Evolutionary conservation across 2,329 filamentous ascomycete species (phyloP).

Genomic region (Trichoderma citrinoviride): DNA sequence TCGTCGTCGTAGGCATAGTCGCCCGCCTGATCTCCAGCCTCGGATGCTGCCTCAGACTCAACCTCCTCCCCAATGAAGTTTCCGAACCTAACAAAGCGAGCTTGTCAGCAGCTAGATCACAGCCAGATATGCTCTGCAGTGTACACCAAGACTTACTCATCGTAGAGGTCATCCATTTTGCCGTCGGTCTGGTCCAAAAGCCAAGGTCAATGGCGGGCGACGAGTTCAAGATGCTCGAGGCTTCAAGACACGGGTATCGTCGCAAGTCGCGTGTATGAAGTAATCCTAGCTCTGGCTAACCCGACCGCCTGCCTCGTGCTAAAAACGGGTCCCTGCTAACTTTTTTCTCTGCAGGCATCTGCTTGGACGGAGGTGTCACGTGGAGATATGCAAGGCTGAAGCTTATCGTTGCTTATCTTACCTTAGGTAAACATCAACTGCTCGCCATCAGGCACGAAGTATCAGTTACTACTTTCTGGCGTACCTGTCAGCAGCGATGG

Average conservation of each 20-base stretch:
- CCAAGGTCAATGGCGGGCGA: conserved; percentile 27
- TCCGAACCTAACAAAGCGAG: conserved; percentile 70
- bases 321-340: conserved; percentile 20
- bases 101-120: not conserved
- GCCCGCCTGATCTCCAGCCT: conserved; percentile 68
- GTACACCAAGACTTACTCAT: conserved; percentile 62
- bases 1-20: conserved; percentile 83
- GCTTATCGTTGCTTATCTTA: conserved; percentile 15
- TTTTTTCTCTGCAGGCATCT: conserved; percentile 24
- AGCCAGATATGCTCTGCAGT: not conserved
- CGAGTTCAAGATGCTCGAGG: conserved; percentile 11
- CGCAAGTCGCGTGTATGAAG: conserved; percentile 22
- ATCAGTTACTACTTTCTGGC: too few species aligned
- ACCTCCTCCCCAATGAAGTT: conserved; percentile 96
- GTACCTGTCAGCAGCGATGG: too few species aligned
- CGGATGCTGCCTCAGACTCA: conserved; percentile 81
- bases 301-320: conserved; percentile 17
- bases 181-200: conserved; percentile 23
- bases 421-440: not conserved
- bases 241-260: conserved; percentile 22
- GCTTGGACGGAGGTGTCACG: conserved; percentile 22
- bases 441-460: too few species aligned
- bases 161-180: conserved; percentile 91
- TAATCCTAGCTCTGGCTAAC: not conserved
- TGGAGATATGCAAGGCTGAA: conserved; percentile 20